Percentiles rank a stretch among this genome's conserved stretches.
phyloP scores from a whole-genome alignment of 2,329 filamentous ascomycete genomes.

The Epichloe brachyelytri region DNA sequence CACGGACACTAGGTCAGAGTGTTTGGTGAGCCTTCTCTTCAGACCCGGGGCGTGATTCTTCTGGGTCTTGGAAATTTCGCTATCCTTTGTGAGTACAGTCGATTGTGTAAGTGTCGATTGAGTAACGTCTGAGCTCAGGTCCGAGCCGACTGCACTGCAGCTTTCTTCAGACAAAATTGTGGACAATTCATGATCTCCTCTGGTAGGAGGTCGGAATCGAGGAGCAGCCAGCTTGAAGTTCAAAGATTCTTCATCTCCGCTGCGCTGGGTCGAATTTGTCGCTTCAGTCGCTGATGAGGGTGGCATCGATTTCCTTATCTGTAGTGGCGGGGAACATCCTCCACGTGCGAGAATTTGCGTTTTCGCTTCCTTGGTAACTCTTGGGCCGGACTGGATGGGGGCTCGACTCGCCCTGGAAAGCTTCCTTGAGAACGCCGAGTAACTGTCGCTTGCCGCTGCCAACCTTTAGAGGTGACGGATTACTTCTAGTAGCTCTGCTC shows the following conservation, averaged over 20 bases:
- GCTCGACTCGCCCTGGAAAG: slow-evolving; percentile 48
- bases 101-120: slow-evolving; percentile 41
- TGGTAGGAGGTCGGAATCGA: slow-evolving; percentile 35
- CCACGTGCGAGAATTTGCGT: slow-evolving; percentile 15
- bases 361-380: slow-evolving; percentile 36
- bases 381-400: slow-evolving; percentile 31
- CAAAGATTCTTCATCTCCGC: not conserved
- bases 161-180: slow-evolving; percentile 43
- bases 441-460: slow-evolving; percentile 34
- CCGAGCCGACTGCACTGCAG: slow-evolving; percentile 32
- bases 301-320: not conserved
- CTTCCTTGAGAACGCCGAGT: slow-evolving; percentile 46
- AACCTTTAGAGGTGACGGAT: slow-evolving; percentile 35
- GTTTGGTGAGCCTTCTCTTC: slow-evolving; percentile 71
- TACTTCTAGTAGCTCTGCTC: slow-evolving; percentile 40
- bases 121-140: slow-evolving; percentile 33
- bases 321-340: slow-evolving; percentile 12
- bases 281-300: not conserved
- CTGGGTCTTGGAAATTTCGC: slow-evolving; percentile 12
- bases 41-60: slow-evolving; percentile 38
- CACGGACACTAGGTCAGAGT: slow-evolving; percentile 88
- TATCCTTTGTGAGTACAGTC: slow-evolving; percentile 34
- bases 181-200: slow-evolving; percentile 41
- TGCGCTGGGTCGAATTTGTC: not conserved
- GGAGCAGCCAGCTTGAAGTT: slow-evolving; percentile 19